Percentiles rank a stretch among this genome's conserved stretches.
Evolutionary conservation across 2,329 filamentous ascomycete species (phyloP).

Genomic region (Diaporthe aspalathi): DNA sequence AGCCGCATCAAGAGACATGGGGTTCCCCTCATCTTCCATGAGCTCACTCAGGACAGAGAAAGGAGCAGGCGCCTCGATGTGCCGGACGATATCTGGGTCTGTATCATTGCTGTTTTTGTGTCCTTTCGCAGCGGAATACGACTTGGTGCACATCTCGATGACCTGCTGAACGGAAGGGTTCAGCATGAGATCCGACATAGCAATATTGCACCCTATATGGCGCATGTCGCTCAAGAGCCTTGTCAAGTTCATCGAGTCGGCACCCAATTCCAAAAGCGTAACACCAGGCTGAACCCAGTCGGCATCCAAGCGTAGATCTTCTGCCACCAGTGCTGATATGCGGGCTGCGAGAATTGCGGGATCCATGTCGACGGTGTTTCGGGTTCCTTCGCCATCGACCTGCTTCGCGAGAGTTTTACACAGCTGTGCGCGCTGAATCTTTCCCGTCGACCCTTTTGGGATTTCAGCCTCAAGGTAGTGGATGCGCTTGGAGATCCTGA

Average conservation of each 20-base stretch:
- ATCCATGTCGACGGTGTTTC: neutral
- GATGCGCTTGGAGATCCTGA: too few relatives aligned
- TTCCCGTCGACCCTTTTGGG: too few relatives aligned
- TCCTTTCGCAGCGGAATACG: neutral
- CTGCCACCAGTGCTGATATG: neutral
- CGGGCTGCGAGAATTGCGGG: neutral
- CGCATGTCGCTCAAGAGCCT: conserved; percentile 5
- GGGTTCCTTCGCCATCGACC: neutral
- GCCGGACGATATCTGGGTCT: neutral
- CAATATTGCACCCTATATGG: neutral
- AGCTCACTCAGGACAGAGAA: conserved; percentile 8
- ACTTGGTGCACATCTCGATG: neutral
- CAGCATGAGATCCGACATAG: conserved; percentile 24
- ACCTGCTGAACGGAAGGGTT: conserved; percentile 15
- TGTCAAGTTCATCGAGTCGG: conserved; percentile 29
- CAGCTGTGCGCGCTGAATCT: neutral
- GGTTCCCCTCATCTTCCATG: neutral
- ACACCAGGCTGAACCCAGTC: neutral
- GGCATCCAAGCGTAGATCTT: neutral
- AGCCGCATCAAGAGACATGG: neutral
- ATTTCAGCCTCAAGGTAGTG: too few relatives aligned
- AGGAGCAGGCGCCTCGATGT: neutral
- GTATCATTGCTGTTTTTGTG: neutral
- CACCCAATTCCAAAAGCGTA: conserved; percentile 16
- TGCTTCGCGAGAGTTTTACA: neutral